These are phyloP conservation scores for Corynespora cassiicola DNA, from an alignment of 2,329 filamentous ascomycete species.

Conservation along the genomic window DNA sequence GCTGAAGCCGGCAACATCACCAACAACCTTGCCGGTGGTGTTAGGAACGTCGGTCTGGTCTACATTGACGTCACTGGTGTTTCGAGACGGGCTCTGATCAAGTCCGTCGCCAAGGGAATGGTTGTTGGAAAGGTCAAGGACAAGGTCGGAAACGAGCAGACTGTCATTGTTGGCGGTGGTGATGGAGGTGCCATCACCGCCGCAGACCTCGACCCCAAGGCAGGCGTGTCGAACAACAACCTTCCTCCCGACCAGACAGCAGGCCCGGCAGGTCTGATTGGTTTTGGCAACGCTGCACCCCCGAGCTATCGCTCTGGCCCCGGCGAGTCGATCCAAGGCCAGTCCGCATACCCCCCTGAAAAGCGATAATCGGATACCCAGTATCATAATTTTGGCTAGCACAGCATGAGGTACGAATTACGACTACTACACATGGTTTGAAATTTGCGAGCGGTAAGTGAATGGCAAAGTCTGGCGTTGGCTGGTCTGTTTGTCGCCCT, in stretches of 20 bases:
- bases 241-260: conserved; percentile 31
- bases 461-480: conserved; percentile 1
- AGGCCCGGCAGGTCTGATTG: conserved; percentile 36
- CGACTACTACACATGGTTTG: not conserved
- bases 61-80: conserved; percentile 98
- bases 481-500: conserved; percentile 4
- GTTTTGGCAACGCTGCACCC: conserved; percentile 44
- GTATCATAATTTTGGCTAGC: no score
- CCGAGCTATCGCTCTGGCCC: conserved; percentile 42
- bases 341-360: conserved; percentile 40
- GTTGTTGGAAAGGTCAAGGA: conserved; percentile 82
- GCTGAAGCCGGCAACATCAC: conserved; percentile 82
- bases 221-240: conserved; percentile 35
- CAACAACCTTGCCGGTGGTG: conserved; percentile 76
- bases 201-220: conserved; percentile 41
- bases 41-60: conserved; percentile 95
- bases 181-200: conserved; percentile 57
- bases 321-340: conserved; percentile 44
- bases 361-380: conserved; percentile 33
- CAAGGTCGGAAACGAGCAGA: conserved; percentile 69
- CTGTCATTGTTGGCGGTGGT: conserved; percentile 73
- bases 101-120: conserved; percentile 95
- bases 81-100: conserved; percentile 85
- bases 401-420: conserved; percentile 8
- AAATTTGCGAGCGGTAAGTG: not conserved